Evolutionary conservation across 345 rosid genomes (phyloP).

Genomic region (Corymbia maculata): DNA sequence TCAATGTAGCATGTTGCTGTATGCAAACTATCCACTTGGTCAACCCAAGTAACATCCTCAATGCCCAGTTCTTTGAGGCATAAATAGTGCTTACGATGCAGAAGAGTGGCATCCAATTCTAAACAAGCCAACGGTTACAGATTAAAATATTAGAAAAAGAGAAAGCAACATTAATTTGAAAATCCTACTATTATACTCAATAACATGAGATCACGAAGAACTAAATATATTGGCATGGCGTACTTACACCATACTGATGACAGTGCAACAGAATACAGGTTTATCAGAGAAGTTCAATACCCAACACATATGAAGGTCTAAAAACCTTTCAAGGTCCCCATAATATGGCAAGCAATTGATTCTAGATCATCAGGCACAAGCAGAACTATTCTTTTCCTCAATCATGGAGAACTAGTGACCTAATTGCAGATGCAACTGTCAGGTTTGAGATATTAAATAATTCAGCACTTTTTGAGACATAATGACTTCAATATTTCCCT

Average conservation of each 20-base stretch:
- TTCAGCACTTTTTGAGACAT: not conserved
- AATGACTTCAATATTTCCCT: not conserved
- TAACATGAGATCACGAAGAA: not conserved
- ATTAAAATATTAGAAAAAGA: not conserved
- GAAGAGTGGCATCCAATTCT: constrained; percentile 43
- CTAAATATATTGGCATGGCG: not conserved
- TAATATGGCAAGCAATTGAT: not conserved
- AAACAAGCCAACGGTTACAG: constrained; percentile 10
- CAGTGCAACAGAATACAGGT: not conserved
- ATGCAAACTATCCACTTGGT: constrained; percentile 42
- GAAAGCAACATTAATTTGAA: not conserved
- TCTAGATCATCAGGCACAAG: not conserved
- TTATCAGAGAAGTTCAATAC: not conserved
- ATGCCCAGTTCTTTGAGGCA: constrained; percentile 50
- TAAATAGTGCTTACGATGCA: constrained; percentile 33
- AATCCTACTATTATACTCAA: not conserved
- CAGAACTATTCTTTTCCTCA: not conserved
- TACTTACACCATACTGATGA: not conserved
- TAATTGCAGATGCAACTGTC: not conserved
- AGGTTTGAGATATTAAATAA: not conserved
- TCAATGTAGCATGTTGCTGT: constrained; percentile 50
- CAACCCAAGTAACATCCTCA: constrained; percentile 75
- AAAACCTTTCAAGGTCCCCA: not conserved
- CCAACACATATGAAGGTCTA: not conserved
- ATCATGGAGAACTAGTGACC: not conserved